These are phyloP conservation scores for Rhododendron ovatum DNA, from an alignment of 148 eudicot genomes.

Conservation along the genomic window DNA sequence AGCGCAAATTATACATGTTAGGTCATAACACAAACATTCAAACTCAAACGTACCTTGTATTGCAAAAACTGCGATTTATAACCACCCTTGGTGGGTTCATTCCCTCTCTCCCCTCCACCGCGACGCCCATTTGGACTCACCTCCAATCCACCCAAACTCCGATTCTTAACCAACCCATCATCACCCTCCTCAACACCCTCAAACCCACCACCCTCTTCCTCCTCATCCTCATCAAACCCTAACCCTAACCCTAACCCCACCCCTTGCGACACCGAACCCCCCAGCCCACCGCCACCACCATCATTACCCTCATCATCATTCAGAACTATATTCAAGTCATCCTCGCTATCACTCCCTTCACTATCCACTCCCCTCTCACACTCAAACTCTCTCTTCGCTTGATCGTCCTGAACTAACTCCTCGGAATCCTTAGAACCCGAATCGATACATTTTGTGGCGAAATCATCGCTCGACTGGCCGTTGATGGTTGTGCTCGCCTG, in stretches of 20 bases:
- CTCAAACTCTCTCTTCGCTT: background rate
- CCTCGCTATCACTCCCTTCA: conserved; percentile 27
- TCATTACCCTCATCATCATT: conserved; percentile 16
- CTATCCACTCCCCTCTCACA: conserved; percentile 2
- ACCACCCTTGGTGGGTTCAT: conserved; percentile 6
- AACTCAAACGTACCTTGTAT: background rate
- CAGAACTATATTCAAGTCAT: conserved; percentile 33
- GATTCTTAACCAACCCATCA: conserved; percentile 11
- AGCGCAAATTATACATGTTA: background rate
- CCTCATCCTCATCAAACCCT: conserved; percentile 11
- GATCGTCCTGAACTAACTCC: background rate
- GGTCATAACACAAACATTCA: background rate
- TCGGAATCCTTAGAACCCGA: background rate
- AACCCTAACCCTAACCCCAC: background rate
- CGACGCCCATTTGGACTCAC: background rate
- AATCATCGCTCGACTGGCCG: background rate
- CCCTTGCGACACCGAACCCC: background rate
- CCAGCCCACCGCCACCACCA: conserved; percentile 1
- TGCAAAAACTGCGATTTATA: background rate
- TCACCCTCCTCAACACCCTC: conserved; percentile 5
- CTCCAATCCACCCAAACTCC: conserved; percentile 9
- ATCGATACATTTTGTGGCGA: background rate
- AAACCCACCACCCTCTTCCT: conserved; percentile 1
- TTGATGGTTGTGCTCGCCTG: conserved; percentile 34
- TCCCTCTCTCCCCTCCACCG: conserved; percentile 8